These are phyloP conservation scores for Colletotrichum sp. DNA, from an alignment of 2,329 filamentous ascomycete species.

Conservation along the genomic window DNA sequence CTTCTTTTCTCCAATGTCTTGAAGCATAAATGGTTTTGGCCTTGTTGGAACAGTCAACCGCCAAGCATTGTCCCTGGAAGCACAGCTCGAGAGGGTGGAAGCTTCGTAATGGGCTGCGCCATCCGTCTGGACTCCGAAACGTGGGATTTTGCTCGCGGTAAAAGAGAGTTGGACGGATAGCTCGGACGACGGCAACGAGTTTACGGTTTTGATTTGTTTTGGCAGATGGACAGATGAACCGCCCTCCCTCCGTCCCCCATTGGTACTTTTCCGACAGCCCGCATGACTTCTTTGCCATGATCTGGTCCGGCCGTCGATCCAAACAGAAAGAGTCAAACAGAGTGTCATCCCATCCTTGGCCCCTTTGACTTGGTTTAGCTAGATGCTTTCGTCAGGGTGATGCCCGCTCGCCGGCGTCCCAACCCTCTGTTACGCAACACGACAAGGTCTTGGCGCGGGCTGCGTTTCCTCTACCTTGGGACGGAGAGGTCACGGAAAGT, in stretches of 20 bases:
- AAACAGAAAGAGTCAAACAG: background rate
- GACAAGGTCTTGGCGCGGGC: background rate
- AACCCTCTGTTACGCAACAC: background rate
- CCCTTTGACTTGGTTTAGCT: background rate
- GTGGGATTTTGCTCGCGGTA: background rate
- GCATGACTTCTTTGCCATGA: background rate
- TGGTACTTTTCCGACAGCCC: background rate
- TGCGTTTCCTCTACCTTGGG: background rate
- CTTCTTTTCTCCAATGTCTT: conserved; percentile 13
- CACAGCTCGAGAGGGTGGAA: background rate
- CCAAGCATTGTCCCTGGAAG: conserved; percentile 11
- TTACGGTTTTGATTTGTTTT: background rate
- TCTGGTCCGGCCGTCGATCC: background rate
- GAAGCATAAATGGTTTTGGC: conserved; percentile 16
- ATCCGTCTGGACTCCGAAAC: conserved; percentile 17
- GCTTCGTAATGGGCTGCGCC: conserved; percentile 16
- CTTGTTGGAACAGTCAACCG: background rate
- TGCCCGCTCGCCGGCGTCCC: background rate
- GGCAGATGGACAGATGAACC: conserved; percentile 2
- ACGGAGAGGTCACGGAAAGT: background rate
- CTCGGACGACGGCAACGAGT: conserved; percentile 4
- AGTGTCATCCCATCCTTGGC: conserved; percentile 13
- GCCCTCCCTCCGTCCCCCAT: background rate
- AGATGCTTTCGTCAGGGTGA: background rate
- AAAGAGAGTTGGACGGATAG: conserved; percentile 12